Percentiles rank a stretch among this genome's conserved stretches.
Evolutionary conservation across 176 grass and related monocot genomes (phyloP).

Genomic region (Eleusine coracana): DNA sequence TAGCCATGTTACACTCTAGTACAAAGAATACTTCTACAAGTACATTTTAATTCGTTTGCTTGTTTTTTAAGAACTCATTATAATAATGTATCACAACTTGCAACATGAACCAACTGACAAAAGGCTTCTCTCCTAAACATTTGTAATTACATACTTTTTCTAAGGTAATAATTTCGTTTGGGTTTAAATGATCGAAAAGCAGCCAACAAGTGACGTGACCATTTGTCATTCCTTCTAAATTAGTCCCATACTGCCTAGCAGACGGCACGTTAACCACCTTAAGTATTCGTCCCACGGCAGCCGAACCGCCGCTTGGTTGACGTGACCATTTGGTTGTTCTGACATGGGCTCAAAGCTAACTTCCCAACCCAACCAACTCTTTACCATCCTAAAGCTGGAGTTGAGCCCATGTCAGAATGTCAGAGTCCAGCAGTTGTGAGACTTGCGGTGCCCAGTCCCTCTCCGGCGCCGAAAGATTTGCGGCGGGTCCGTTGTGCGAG

Average conservation of each 20-base stretch:
- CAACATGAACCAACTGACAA: background rate
- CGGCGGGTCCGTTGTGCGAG: background rate
- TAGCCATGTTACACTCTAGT: too few relatives aligned
- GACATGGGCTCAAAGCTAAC: too few relatives aligned
- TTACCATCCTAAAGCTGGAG: too few relatives aligned
- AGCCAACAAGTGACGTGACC: background rate
- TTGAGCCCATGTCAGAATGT: background rate
- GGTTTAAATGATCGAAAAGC: too few relatives aligned
- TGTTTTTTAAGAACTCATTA: background rate
- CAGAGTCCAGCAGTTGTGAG: background rate
- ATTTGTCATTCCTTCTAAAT: background rate
- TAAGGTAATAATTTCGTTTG: too few relatives aligned
- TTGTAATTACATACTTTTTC: too few relatives aligned
- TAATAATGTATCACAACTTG: background rate
- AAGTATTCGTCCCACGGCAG: background rate
- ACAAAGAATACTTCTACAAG: too few relatives aligned
- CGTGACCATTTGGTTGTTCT: too few relatives aligned
- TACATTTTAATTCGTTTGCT: too few relatives aligned
- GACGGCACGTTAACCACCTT: rapidly evolving
- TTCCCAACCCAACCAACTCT: too few relatives aligned
- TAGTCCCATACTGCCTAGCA: conserved; percentile 6
- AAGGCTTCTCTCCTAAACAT: too few relatives aligned
- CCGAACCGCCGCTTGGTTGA: background rate
- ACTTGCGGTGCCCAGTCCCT: background rate
- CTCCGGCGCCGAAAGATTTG: too few relatives aligned